A percentile compares a stretch with the other conserved stretches of the same genome.
phyloP scores from a whole-genome alignment of 495 filamentous ascomycete genomes.

The Xylaria flabelliformis region DNA sequence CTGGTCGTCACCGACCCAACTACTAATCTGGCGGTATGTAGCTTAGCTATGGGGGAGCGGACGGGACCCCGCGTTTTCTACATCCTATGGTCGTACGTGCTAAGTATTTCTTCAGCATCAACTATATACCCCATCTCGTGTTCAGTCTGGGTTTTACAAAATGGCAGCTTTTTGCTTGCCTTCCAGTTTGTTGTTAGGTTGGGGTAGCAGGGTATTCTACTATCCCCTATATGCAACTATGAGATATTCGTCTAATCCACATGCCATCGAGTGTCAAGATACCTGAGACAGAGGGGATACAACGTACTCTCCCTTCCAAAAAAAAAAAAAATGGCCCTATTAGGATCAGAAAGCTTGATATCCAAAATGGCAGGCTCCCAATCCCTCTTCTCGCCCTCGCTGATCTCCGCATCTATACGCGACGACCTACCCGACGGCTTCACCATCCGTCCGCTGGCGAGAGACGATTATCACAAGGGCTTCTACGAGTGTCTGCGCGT shows the following conservation, averaged over 20 bases:
- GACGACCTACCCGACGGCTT: slow-evolving; percentile 72
- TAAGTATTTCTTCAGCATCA: too few species aligned
- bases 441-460: slow-evolving; percentile 73
- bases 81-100: slow-evolving; percentile 54
- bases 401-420: slow-evolving; percentile 72
- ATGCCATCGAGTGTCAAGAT: not conserved
- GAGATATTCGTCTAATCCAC: too few species aligned
- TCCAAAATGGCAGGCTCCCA: slow-evolving; percentile 15
- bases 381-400: slow-evolving; percentile 67
- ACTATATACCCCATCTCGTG: too few species aligned
- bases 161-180: too few species aligned
- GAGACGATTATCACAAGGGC: slow-evolving; percentile 69
- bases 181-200: too few species aligned
- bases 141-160: too few species aligned
- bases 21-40: slow-evolving; percentile 48
- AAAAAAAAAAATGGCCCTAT: too few species aligned
- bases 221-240: slow-evolving; percentile 13
- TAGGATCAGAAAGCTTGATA: not conserved
- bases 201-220: not conserved
- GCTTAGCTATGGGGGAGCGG: slow-evolving; percentile 57
- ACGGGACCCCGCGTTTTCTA: slow-evolving; percentile 57
- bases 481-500: slow-evolving; percentile 84
- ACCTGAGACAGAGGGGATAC: not conserved
- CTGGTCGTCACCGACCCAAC: slow-evolving; percentile 58
- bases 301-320: not conserved